Base-by-base conservation (phyloP, 805 yeast species). In the Candida stauntonica region DNA sequence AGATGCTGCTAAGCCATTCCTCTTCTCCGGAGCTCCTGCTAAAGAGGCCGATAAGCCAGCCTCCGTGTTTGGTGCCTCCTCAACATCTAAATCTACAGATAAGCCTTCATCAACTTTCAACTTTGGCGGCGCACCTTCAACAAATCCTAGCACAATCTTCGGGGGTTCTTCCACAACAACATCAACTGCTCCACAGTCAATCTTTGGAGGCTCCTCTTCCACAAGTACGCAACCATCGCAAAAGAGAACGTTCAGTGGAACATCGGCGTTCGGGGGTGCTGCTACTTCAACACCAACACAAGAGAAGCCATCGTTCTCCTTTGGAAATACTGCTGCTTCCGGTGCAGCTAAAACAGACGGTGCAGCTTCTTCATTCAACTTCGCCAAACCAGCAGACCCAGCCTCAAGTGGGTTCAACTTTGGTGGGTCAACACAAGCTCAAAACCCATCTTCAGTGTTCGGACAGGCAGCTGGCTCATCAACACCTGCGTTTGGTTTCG, bases 391-490 rank as follows among this genome's bases (percentile, higher is more conserved):
- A 21, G 24, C 24, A 21, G 24, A 21, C 9, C 7, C 24, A 11
- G 24, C 24, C 7, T 21, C 24, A 7, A 21, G 18, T 14, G 15
- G 30, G 32, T 52, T 52, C 41, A 40, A 37, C n/a, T 47, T 47
- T 38, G 54, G 55, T 8, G 37, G 40, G 5, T 36, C 48, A 4
- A 40, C 59, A 7, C 51, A 48, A 16, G 45, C 55, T 12, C 45
- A 41, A 17, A 38, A 37, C 23, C 48, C 50, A 28, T 35, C 53
- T 3, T 30, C 39, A 11, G 47, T 43, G 3, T 47, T 47, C 32
- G 48, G 51, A 4, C 43, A 46, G 12, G 36, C 39, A 14, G 31
- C 50, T 14, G 30, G 8, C 5, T 21, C 46, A 16, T 36, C 44
- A 3, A 36, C 41, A 17, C 36, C 47, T 11, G 18, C 35, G 8